Evolutionary conservation across 306 rosid species (phyloP), one percentile per base, ranked within the genome.

Genomic region (Cicer pinnatifidum): DNA sequence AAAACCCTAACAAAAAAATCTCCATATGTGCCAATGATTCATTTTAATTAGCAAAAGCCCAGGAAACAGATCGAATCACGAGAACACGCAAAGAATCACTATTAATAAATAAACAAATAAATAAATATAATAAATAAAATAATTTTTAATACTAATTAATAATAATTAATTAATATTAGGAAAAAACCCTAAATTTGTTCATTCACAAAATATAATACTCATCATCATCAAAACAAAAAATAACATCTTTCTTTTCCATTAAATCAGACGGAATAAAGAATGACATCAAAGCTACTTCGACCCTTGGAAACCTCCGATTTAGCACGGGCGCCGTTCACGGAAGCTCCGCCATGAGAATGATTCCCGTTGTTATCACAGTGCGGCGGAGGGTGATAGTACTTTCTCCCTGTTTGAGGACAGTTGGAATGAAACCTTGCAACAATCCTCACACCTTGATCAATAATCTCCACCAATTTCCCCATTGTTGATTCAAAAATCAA

Each of bases 321-420:
- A 66, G n/a, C 43, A 53, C 80, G 81, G 33, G 58, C 67, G 6
- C 73, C 45, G 10, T n/a, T 45, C 5, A 11, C 16, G 20, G 75
- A 0, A 35, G 44, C 45, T 9, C 79, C 81, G 52, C 12, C 81
- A 12, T 56, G 67, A 9, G 35, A 9, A 0, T 80, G 82, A 75
- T 72, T 9, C 56, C 75, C 78, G 11, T 74, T 43, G 44, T 67
- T 40, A 17, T 83, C 82, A 53, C 79, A 64, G 51, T 37, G 9
- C 0, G 70, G 76, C n/a, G 89, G 92, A 38, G 95, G 95, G 39
- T 87, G 95, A 76, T 89, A 89, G 79, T 78, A 89, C 85, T 80
- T 87, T 23, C 95, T 84, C 8, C 87, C 87, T 1, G 95, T 89
- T 6, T 87, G 90, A 1, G 94, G 92, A 58, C 87, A 89, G 54